Base-by-base conservation (phyloP, 306 rosid genomes). In the Quercus alba region DNA sequence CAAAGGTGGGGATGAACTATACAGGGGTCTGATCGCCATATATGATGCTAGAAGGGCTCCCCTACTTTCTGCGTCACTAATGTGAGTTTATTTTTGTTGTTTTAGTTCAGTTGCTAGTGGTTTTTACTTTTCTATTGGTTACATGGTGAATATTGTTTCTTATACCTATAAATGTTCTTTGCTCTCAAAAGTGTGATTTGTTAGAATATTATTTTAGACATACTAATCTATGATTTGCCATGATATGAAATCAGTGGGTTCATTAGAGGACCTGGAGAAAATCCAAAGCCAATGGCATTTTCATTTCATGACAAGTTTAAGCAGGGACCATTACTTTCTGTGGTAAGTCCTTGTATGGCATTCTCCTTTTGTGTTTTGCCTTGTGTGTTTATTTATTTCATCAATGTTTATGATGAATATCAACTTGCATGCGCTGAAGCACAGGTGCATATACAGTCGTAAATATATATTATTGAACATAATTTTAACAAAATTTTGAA, bases 201-300 rank as follows among this genome's bases (percentile, higher is more conserved):
- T 28, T 62, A 63, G 46, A 18, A 51, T 59, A 70, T 59, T 35
- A 25, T 67, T 68, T 75, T 46, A 62, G 4, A 18, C 18, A 46
- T 21, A 61, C 77, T 82, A 35, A 66, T 82, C 56, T n/a, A 26
- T 52, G 54, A 26, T 58, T 59, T 71, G 13, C 64, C 66, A 10
- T 81, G n/a, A 46, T 46, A 10, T 82, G 76, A 49, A 72, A 84
- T 51, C 84, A 94, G 99, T 77, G 99, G 99, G 57, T 94, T 94
- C 81, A 86, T 94, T 80, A 91, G 99, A 89, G 99, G 99, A 56
- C 99, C 99, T 12, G 99, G 99, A 78, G 94, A 93, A 61, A 62
- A 82, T 84, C 90, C 99, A 75, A 93, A 84, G 87, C 93, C 99
- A 49, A 56, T 87, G 51, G 80, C 97, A 62, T 90, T 93, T 86